Percentiles rank a stretch among this genome's conserved stretches.
Evolutionary conservation across 2,329 filamentous ascomycete genomes (phyloP).

Genomic region (Colletotrichum sp.): DNA sequence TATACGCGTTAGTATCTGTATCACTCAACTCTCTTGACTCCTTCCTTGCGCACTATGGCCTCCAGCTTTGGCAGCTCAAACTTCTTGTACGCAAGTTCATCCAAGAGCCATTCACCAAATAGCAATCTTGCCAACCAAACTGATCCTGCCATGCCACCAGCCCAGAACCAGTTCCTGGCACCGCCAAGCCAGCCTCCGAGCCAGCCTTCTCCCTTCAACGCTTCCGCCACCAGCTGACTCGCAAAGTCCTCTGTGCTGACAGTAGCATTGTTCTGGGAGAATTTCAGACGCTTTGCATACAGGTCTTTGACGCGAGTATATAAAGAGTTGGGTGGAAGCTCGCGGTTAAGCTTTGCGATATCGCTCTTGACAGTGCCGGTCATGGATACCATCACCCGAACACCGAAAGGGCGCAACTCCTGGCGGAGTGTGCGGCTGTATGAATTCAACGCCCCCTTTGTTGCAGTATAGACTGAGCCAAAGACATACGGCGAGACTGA

Average conservation of each 20-base stretch:
- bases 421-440: slow-evolving; percentile 60
- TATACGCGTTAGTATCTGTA: background rate
- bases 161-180: slow-evolving; percentile 39
- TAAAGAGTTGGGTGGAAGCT: slow-evolving; percentile 49
- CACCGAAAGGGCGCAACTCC: slow-evolving; percentile 58
- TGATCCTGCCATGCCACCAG: slow-evolving; percentile 32
- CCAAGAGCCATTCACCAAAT: slow-evolving; percentile 31
- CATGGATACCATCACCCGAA: slow-evolving; percentile 63
- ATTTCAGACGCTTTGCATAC: slow-evolving; percentile 50
- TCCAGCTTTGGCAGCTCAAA: slow-evolving; percentile 45
- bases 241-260: slow-evolving; percentile 51
- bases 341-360: slow-evolving; percentile 47
- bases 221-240: slow-evolving; percentile 42
- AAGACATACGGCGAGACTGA: slow-evolving; percentile 58
- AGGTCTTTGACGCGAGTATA: slow-evolving; percentile 51
- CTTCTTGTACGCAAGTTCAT: slow-evolving; percentile 30
- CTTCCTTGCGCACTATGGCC: slow-evolving; percentile 14
- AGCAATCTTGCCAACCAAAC: slow-evolving; percentile 32
- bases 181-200: slow-evolving; percentile 35
- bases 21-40: background rate
- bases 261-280: slow-evolving; percentile 52
- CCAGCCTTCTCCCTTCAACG: slow-evolving; percentile 43
- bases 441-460: slow-evolving; percentile 57
- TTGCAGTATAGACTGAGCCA: slow-evolving; percentile 58
- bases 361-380: slow-evolving; percentile 58